Conservation (phyloP, 306 rosid genomes). For the Inga oerstediana region DNA sequence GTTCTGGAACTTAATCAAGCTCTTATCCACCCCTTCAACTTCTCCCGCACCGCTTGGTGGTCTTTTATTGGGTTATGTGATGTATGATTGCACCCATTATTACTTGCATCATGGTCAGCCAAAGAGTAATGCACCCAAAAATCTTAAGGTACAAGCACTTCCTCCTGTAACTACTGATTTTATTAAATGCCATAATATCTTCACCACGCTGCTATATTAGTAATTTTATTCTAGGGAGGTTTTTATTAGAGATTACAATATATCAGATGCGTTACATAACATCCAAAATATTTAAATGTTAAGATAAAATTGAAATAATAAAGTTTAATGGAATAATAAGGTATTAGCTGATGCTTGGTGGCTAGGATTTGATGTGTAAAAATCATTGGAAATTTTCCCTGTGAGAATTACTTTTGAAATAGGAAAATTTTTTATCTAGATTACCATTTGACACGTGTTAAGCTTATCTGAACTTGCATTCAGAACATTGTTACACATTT, state of each 20-base stretch:
- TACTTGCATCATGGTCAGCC: constrained; percentile 96
- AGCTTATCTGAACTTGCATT: constrained; percentile 4
- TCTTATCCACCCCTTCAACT: constrained; percentile 48
- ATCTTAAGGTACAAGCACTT: constrained; percentile 67
- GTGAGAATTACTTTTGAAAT: neutral
- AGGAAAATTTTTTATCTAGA: neutral
- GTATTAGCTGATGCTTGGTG: neutral
- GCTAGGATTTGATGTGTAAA: too few species aligned
- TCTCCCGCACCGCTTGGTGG: constrained; percentile 92
- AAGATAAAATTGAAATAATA: neutral
- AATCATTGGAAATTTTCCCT: neutral
- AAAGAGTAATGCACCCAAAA: constrained; percentile 42
- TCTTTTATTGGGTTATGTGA: constrained; percentile 84
- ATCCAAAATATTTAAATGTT: neutral
- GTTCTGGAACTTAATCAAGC: constrained; percentile 72
- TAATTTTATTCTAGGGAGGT: neutral
- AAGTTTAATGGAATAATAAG: neutral
- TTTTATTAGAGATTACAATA: neutral
- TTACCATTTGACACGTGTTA: neutral
- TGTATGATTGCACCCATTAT: constrained; percentile 89
- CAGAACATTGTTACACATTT: constrained; percentile 8
- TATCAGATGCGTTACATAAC: neutral
- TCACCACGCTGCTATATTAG: constrained; percentile 3
- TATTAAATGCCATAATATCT: constrained; percentile 7
- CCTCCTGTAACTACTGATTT: constrained; percentile 12